Evolutionary conservation across 2,329 filamentous ascomycete species (phyloP).

Genomic region (Aspergillus sp.): DNA sequence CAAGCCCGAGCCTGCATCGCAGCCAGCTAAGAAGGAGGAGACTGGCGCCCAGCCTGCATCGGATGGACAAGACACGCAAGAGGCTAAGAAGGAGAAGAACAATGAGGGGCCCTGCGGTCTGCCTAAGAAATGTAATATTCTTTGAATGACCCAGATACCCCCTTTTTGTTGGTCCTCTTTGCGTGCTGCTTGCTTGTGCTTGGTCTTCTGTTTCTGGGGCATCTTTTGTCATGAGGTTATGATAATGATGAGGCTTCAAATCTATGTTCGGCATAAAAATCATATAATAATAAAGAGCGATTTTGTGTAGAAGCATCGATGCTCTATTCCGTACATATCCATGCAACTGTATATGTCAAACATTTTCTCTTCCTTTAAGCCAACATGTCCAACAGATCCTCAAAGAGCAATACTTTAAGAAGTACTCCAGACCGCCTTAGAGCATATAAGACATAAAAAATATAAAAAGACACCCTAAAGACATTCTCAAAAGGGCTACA

Average conservation of each 20-base stretch:
- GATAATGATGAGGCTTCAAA: background rate
- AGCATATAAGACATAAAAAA: no score
- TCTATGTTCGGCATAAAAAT: no score
- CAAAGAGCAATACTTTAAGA: no score
- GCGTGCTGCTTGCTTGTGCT: constrained; percentile 1
- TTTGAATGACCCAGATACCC: constrained; percentile 36
- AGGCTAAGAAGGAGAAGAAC: constrained; percentile 42
- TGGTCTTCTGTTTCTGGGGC: constrained; percentile 5
- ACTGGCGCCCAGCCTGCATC: constrained; percentile 10
- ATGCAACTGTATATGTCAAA: no score
- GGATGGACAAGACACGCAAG: constrained; percentile 18
- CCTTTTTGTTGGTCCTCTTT: background rate
- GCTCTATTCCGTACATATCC: no score
- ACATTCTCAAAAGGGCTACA: background rate
- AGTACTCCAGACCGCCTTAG: no score
- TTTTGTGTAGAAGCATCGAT: no score
- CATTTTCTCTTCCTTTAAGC: no score
- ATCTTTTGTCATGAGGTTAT: constrained; percentile 7
- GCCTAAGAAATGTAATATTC: constrained; percentile 63
- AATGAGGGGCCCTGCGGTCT: constrained; percentile 64
- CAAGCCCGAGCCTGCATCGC: constrained; percentile 19
- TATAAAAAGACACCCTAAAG: background rate
- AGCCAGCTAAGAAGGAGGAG: constrained; percentile 17
- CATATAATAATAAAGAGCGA: no score
- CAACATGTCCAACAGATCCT: no score